Base-by-base conservation (phyloP, 176 grass and related monocot species). In the Eragrostis nindensis region DNA sequence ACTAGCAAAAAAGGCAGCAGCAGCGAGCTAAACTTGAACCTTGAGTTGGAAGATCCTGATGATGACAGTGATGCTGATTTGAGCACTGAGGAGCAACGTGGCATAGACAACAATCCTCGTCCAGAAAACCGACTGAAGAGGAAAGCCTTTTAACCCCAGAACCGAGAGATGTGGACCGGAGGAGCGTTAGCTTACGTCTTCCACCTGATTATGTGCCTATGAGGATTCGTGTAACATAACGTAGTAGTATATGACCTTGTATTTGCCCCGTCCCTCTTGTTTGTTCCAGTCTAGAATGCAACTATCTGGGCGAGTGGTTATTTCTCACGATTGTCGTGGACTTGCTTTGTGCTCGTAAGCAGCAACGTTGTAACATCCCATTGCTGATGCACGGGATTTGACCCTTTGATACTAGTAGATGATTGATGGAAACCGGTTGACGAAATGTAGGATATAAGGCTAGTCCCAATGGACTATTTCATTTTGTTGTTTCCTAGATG, bases 21-120 rank as follows among this genome's bases (percentile, higher is more conserved):
- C 74, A 83, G 82, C 2, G 88, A 94, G 71, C 63, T 94, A 21
- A 94, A 94, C 70, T 80, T 94, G 81, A 94, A 94, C 78, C 86
- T 94, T 30, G 91, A 89, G 32, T 73, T 94, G 84, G 89, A 94
- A 62, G 91, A 91, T 13, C 87, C 77, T 8, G 82, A 86, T 61
- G 88, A 78, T 22, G 91, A 93, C n/a, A 91, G 57, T 7, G 91
- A 94, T 32, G 91, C 74, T 32, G 88, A 94, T 68, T 73, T 91
- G 83, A 86, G 81, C 81, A 53, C 57, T 13, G 89, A 91, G 11
- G 88, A 91, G 75, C 84, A 84, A 38, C 47, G 11, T 0, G 71
- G 49, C 7, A 0, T 5, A 6, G 71, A 59, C 52, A 84, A 46
- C 46, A 84, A 80, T 36, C 66, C 41, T 10, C 65, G 55, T 6